Evolutionary conservation across 2,329 filamentous ascomycete genomes (phyloP), one percentile per base, ranked within the genome.

Genomic region (Penicillium sp.): DNA sequence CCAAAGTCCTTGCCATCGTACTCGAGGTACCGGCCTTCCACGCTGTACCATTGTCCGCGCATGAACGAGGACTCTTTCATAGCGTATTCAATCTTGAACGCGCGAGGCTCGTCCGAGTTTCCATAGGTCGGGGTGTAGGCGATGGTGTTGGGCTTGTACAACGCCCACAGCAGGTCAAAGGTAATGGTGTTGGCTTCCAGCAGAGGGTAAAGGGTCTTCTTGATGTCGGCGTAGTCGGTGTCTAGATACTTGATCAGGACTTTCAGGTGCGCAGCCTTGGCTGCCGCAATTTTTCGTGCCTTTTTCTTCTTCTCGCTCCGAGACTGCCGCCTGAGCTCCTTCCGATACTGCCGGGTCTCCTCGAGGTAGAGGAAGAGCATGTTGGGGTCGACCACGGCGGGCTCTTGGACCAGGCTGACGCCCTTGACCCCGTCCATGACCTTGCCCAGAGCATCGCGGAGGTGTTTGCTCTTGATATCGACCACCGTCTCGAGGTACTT

Each of bases 1-100:
- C 92, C 93, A 72, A 93, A 96, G 6, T 85, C 83, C 73, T 96
- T 96, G 59, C 93, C 93, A 68, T 97, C 92, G 63, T 92, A 96
- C 70, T 96, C 92, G 28, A 97, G 84, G 68, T 95, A 96, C 19
- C 77, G 73, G 10, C 80, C 92, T 66, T 94, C 89, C 14, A 97
- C 83, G 66, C 83, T 85, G 76, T 93, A 96, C 78, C 85, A 94
- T 19, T 88, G 84, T 4, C 91, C 91, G 65, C 87, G 88, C 71
- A 90, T 83, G 69, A 93, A 86, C 38, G 83, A 86, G 46, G 77
- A 81, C 53, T 91, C 87, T 66, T 91, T 91, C 69, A 88, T 87
- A 0, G 89, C 88, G 65, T 88, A 85, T 61, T 94, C 91, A 1
- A 94, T 87, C 73, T 91, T 93, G 83, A 96, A 94, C 10, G 90